Base-by-base conservation (phyloP, 208 protist species). In the Leishmania tropica region DNA sequence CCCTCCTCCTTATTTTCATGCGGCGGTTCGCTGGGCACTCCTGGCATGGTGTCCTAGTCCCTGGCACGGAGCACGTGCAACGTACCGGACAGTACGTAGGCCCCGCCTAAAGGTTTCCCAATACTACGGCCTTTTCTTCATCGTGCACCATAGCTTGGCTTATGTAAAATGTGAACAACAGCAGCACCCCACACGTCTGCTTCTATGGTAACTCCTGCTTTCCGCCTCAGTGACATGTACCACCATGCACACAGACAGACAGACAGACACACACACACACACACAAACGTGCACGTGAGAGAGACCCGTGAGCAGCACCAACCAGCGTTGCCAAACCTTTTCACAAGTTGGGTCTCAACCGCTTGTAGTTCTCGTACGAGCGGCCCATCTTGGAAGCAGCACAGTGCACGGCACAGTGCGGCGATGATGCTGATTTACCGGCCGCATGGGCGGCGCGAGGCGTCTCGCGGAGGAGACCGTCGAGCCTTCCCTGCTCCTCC, bases 301-400 rank as follows among this genome's bases (percentile, higher is more conserved):
- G 15, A 47, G 6, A 40, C 7, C 31, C 13, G 7, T 51, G 54
- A 24, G 31, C 24, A 19, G 53, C 3, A n/a, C 3, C 35, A 31
- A 8, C 40, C 31, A 53, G 70, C 28, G 28, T 35, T 45, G 45
- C 4, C 42, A 35, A 6, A 31, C 35, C 15, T 65, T 75, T 21
- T 68, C 56, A 47, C 24, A 47, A 67, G 3, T 76, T 40, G 10
- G 62, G 31, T 24, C 67, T 67, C 56, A 97, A 76, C 2, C 94
- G 89, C 6, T 83, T 76, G 76, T 94, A 97, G 75, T 97, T 95
- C 53, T 80, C 80, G 75, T 97, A 97, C 3, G 94, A 96, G 13
- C 87, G 88, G 1, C 94, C 88, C 51, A 97, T 76, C 87, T 94
- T 97, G 0, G 92, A 94, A 0, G 85, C 90, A 2, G 76, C 86